Base-by-base conservation (phyloP, 2,329 filamentous ascomycete genomes). In the Fusarium buharicum region DNA sequence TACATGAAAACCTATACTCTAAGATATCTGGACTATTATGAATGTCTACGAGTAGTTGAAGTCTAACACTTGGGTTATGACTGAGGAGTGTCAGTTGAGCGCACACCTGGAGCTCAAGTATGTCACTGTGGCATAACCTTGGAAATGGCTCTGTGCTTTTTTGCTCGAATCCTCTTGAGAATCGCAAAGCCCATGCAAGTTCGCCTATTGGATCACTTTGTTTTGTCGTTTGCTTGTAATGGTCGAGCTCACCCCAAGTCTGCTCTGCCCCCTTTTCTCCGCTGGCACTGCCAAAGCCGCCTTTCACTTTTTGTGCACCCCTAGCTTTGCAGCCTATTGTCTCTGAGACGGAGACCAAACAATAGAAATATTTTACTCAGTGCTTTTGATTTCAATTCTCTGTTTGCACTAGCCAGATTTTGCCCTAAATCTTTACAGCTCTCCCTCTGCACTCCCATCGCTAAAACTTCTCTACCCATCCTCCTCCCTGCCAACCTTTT, bases 241-340 rank as follows among this genome's bases (percentile, higher is more conserved):
- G 27, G 16, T 4, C 11, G 18, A 37, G 9, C 12, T 37, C 11
- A 22, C 20, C 10, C 37, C 28, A 2, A 6, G 11, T 31, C 30
- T 31, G 13, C 17, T 18, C 17, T 20, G 18, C 37, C 33, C 33
- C 37, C 20, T 24, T 36, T 16, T 20, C 27, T 24, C 28, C 38
- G 46, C 22, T 39, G 16, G 33, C 43, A 50, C 13, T 28, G 22
- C n/a, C 48, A 8, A 16, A 24, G 24, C 20, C 49, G 17, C 39
- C 31, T 45, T 60, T 24, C 24, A 10, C 34, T 27, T 34, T 30
- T 43, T 46, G 17, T 20, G 8, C 44, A 33, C 20, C 7, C 31
- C 50, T 20, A 27, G 28, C 60, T 61, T 37, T 51, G 50, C 55
- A 31, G 45, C 16, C 38, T 33, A 40, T 46, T 60, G 7, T 36